phyloP scores from a whole-genome alignment of 1,284 basidiomycete genomes.

The Marasmius sp. region DNA sequence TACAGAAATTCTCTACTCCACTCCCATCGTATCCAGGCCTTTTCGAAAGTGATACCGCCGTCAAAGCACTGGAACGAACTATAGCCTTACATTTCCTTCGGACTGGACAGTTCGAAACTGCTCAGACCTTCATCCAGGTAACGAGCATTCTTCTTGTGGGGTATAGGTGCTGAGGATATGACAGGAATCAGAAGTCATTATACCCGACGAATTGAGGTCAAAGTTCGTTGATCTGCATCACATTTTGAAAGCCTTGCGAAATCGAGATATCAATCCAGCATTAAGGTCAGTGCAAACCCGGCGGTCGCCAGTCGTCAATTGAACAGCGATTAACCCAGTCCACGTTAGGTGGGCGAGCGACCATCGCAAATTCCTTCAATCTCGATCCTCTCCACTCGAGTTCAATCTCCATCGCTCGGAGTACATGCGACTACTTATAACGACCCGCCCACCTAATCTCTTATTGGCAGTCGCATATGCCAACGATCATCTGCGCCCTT shows the following conservation, averaged over 20 bases:
- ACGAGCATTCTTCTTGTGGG: constrained; percentile 17
- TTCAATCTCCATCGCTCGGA: constrained; percentile 87
- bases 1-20: constrained; percentile 69
- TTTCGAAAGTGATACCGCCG: constrained; percentile 63
- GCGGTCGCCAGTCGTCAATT: constrained; percentile 3
- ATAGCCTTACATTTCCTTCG: constrained; percentile 78
- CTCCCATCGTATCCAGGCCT: constrained; percentile 70
- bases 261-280: constrained; percentile 70
- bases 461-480: constrained; percentile 76
- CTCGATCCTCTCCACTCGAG: constrained; percentile 75
- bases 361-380: constrained; percentile 65
- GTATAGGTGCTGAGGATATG: constrained; percentile 4
- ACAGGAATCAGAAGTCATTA: constrained; percentile 71
- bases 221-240: constrained; percentile 74
- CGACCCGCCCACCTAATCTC: constrained; percentile 51
- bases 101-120: constrained; percentile 76
- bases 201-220: constrained; percentile 54
- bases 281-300: constrained; percentile 53
- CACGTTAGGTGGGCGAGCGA: constrained; percentile 69
- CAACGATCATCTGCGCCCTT: constrained; percentile 61
- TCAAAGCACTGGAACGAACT: constrained; percentile 66
- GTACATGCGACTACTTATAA: constrained; percentile 73
- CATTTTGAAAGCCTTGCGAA: constrained; percentile 70
- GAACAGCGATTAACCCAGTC: constrained; percentile 4
- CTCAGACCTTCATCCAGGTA: constrained; percentile 72